Base-by-base conservation (phyloP, 1,284 basidiomycete genomes). In the Anthracocystis panici-leucophaei region DNA sequence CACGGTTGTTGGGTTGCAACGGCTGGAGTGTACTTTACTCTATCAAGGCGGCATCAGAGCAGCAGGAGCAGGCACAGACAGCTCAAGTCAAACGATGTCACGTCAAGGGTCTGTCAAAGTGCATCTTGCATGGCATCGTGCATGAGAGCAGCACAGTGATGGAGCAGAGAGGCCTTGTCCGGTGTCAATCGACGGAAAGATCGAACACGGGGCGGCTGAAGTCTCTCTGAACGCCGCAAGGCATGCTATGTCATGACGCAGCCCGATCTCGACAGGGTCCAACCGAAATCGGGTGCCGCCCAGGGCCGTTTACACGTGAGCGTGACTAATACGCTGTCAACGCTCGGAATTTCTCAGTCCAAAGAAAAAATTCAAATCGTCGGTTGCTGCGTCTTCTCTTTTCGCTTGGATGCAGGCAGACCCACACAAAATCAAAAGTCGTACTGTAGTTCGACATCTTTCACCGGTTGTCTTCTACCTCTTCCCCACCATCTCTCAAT, bases 161-260 rank as follows among this genome's bases (percentile, higher is more conserved):
- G n/a, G 40, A n/a, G 40, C 40, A n/a, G n/a, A 41, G 40, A 41
- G 11, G 44, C 44, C 21, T 25, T 27, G 14, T 25, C 6, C 6
- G 11, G 20, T 23, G 16, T 46, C 14, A 25, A 46, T 46, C 45
- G 14, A 46, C 14, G 23, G 25, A 2, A 25, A 23, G 50, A 52
- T 50, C 49, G 35, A 40, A 23, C 14, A 12, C 12, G 35, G 35
- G 40, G 20, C 27, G 16, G 35, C 33, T 33, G 33, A 33, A 12
- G 33, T 12, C 33, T 33, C 10, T 25, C 33, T 18, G 31, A 31
- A 31, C 14, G 27, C 46, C 25, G 14, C 6, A 5, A 25, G 5
- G 21, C 3, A 10, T 3, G 18, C 50, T 58, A 65, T 63, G 69
- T 72, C 69, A 72, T 72, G 59, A 38, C 59, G 69, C 69, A 58